These are phyloP conservation scores for Grosmannia serpens DNA, from an alignment of 2,329 filamentous ascomycete genomes.

Conservation along the genomic window DNA sequence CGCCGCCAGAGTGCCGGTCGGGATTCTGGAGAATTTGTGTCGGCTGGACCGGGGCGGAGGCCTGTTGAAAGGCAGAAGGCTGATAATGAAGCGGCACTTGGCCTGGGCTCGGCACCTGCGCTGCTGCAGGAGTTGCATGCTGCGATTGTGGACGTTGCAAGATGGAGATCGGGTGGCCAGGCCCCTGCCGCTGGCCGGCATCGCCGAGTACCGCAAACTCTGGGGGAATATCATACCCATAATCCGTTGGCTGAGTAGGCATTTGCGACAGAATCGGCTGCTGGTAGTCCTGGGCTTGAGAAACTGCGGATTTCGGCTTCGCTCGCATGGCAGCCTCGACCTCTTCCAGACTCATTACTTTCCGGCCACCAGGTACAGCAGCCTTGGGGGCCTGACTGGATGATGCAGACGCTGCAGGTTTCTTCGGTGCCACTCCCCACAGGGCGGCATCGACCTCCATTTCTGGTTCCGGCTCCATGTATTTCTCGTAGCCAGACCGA, in stretches of 20 bases:
- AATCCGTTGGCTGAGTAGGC: slow-evolving; percentile 12
- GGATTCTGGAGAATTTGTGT: slow-evolving; percentile 73
- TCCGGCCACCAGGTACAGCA: slow-evolving; percentile 39
- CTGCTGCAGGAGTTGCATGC: slow-evolving; percentile 24
- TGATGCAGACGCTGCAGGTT: slow-evolving; percentile 21
- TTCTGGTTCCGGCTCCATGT: slow-evolving; percentile 77
- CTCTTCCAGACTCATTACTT: slow-evolving; percentile 92
- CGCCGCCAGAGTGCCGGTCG: slow-evolving; percentile 46
- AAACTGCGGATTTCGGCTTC: slow-evolving; percentile 41
- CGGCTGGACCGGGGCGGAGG: slow-evolving; percentile 38
- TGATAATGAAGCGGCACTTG: slow-evolving; percentile 9
- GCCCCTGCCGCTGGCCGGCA: slow-evolving; percentile 7
- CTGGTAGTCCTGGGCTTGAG: slow-evolving; percentile 20
- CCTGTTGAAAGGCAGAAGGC: slow-evolving; percentile 17
- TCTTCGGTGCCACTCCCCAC: slow-evolving; percentile 69
- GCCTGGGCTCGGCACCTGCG: slow-evolving; percentile 19
- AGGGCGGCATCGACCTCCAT: slow-evolving; percentile 87
- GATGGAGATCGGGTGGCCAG: slow-evolving; percentile 38
- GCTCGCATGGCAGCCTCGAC: slow-evolving; percentile 86
- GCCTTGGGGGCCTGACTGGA: slow-evolving; percentile 16
- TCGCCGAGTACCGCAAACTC: neutral
- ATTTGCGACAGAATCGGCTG: slow-evolving; percentile 16
- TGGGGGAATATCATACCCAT: slow-evolving; percentile 5
- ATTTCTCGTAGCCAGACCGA: slow-evolving; percentile 83
- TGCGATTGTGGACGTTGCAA: slow-evolving; percentile 41